A percentile compares a stretch with the other conserved stretches of the same genome.
Conservation (phyloP, 2,329 filamentous ascomycete species). For the Xylaria sp. region DNA sequence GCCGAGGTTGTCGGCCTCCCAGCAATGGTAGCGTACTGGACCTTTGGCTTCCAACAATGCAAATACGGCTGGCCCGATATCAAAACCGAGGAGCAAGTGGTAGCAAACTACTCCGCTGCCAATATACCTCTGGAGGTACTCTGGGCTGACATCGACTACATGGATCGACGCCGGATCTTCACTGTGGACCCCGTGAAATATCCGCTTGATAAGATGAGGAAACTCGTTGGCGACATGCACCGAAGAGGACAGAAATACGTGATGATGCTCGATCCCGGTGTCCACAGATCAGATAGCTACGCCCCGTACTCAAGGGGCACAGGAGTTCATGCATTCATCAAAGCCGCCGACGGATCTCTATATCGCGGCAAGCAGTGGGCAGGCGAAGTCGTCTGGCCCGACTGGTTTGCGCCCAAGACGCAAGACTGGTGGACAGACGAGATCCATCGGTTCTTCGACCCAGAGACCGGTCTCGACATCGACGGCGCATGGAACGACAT, state of each 20-base stretch:
- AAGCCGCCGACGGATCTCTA: conserved; percentile 50
- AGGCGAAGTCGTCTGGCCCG: conserved; percentile 65
- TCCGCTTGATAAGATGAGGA: conserved; percentile 58
- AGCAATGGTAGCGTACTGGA: conserved; percentile 59
- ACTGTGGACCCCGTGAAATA: conserved; percentile 61
- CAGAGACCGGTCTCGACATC: conserved; percentile 64
- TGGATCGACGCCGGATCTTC: conserved; percentile 57
- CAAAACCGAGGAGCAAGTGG: conserved; percentile 60
- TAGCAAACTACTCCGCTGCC: conserved; percentile 61
- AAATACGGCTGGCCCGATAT: conserved; percentile 60
- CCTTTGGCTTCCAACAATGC: conserved; percentile 59
- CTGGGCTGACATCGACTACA: conserved; percentile 64
- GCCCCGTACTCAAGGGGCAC: conserved; percentile 40
- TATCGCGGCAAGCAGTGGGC: conserved; percentile 68
- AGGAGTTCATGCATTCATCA: conserved; percentile 47
- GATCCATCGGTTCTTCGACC: conserved; percentile 60
- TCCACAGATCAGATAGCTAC: conserved; percentile 43
- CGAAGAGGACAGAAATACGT: conserved; percentile 64
- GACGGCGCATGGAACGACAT: conserved; percentile 72
- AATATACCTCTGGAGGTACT: conserved; percentile 63
- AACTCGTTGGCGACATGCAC: conserved; percentile 64
- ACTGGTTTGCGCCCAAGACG: conserved; percentile 66
- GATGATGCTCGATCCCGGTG: conserved; percentile 69
- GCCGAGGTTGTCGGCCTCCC: conserved; percentile 54
- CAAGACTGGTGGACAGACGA: conserved; percentile 66